These are phyloP conservation scores for Beauveria sp. DNA, from an alignment of 2,329 filamentous ascomycete species.

Conservation along the genomic window DNA sequence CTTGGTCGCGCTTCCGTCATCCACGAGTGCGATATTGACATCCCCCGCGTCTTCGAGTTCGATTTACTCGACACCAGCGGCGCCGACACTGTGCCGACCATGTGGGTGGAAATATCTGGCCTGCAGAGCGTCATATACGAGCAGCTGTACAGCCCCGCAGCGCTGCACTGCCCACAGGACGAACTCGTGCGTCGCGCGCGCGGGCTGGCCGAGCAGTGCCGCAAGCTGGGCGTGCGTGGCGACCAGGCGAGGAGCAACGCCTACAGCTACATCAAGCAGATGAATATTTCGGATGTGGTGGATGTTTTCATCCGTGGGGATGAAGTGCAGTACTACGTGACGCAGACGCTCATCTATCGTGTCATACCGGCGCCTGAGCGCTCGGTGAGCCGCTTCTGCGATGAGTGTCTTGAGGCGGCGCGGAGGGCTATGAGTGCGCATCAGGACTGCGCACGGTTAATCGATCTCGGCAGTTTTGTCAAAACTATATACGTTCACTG, in stretches of 20 bases:
- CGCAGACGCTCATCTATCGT: slow-evolving; percentile 44
- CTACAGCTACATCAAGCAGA: slow-evolving; percentile 28
- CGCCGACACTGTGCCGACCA: slow-evolving; percentile 33
- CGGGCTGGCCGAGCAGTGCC: slow-evolving; percentile 30
- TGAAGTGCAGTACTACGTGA: slow-evolving; percentile 39
- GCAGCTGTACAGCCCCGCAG: slow-evolving; percentile 41
- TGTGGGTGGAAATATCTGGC: slow-evolving; percentile 48
- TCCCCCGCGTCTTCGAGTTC: slow-evolving; percentile 34
- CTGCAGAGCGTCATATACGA: slow-evolving; percentile 55
- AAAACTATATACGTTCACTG: slow-evolving; percentile 45
- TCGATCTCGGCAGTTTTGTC: slow-evolving; percentile 32
- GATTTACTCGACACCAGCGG: slow-evolving; percentile 31
- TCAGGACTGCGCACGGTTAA: slow-evolving; percentile 35
- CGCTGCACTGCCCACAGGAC: slow-evolving; percentile 31
- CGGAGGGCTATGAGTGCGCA: slow-evolving; percentile 41
- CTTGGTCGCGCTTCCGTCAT: slow-evolving; percentile 51
- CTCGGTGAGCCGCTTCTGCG: slow-evolving; percentile 36
- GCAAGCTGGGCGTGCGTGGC: slow-evolving; percentile 28
- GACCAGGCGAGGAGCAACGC: slow-evolving; percentile 27
- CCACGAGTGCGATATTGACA: slow-evolving; percentile 51
- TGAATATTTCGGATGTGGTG: slow-evolving; percentile 32
- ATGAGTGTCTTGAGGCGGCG: slow-evolving; percentile 42
- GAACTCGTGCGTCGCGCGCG: slow-evolving; percentile 33
- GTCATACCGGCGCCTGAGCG: slow-evolving; percentile 40
- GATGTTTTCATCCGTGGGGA: slow-evolving; percentile 39